A percentile compares a stretch with the other conserved stretches of the same genome.
Evolutionary conservation across 129 eudicot species (phyloP).

Genomic region (Oenanthe sinensis): DNA sequence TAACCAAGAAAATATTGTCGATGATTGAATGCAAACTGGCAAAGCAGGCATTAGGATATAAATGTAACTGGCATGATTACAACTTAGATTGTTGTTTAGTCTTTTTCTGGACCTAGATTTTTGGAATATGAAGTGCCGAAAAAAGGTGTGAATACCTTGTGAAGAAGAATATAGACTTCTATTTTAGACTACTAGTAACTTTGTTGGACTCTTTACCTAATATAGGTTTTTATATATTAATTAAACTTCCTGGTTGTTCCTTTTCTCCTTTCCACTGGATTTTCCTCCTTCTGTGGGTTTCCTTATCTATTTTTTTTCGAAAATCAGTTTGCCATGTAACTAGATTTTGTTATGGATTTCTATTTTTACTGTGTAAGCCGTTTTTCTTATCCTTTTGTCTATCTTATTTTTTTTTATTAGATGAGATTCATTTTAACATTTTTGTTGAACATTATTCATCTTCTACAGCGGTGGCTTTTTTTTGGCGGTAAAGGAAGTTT

Average conservation of each 20-base stretch:
- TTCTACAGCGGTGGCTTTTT: slow-evolving; percentile 57
- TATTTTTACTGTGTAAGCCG: neutral
- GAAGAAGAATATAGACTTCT: neutral
- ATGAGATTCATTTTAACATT: neutral
- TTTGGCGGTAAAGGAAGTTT: slow-evolving; percentile 95
- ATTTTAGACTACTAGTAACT: neutral
- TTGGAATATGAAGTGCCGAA: neutral
- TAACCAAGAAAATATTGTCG: too few relatives aligned
- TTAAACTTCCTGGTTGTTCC: neutral
- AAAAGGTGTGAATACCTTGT: neutral
- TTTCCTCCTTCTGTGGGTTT: neutral
- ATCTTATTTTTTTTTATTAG: neutral
- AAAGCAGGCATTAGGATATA: neutral
- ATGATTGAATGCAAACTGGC: too few relatives aligned
- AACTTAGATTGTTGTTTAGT: neutral
- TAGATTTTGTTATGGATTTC: neutral
- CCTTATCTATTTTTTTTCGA: neutral
- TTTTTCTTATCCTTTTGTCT: neutral
- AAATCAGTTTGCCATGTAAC: neutral
- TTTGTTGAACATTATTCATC: neutral
- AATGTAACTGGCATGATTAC: neutral
- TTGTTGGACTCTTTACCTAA: neutral
- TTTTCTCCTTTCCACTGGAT: neutral
- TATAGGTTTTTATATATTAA: neutral
- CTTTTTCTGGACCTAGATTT: neutral